A percentile compares a stretch with the other conserved stretches of the same genome.
Conservation (phyloP, 2,329 filamentous ascomycete genomes). For the Ophiostoma montium region DNA sequence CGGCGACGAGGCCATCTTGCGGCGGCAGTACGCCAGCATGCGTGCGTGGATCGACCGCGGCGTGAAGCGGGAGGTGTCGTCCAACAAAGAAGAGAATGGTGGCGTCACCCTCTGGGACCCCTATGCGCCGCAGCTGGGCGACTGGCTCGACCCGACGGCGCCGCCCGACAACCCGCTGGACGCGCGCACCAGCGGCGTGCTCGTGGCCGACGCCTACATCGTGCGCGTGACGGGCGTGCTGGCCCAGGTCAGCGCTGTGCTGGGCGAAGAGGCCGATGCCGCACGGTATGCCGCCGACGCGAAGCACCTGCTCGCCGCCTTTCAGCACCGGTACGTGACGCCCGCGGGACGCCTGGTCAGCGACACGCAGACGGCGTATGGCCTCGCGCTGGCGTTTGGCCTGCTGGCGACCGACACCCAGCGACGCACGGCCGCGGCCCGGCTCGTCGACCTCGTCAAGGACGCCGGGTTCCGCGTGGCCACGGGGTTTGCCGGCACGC, state of each 20-base stretch:
- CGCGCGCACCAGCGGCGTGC: conserved; percentile 20
- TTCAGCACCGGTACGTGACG: conserved; percentile 18
- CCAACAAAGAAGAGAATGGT: no score
- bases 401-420: conserved; percentile 7
- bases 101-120: conserved; percentile 22
- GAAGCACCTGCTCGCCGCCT: conserved; percentile 13
- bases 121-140: conserved; percentile 21
- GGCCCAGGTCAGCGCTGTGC: conserved; percentile 14
- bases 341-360: conserved; percentile 12
- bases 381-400: conserved; percentile 17
- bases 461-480: conserved; percentile 11
- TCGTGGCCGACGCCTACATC: conserved; percentile 26
- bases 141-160: conserved; percentile 28
- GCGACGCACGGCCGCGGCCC: background rate
- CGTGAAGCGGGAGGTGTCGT: conserved; percentile 10
- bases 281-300: conserved; percentile 14
- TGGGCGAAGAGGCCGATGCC: conserved; percentile 15
- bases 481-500: conserved; percentile 19
- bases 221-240: conserved; percentile 21
- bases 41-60: conserved; percentile 16
- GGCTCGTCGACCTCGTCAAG: conserved; percentile 6
- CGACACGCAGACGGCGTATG: conserved; percentile 19
- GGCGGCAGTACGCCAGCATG: conserved; percentile 18
- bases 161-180: conserved; percentile 21
- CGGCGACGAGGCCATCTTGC: conserved; percentile 19